phyloP scores from a whole-genome alignment of 106 monocot species.

The Dendrobium nobile region DNA sequence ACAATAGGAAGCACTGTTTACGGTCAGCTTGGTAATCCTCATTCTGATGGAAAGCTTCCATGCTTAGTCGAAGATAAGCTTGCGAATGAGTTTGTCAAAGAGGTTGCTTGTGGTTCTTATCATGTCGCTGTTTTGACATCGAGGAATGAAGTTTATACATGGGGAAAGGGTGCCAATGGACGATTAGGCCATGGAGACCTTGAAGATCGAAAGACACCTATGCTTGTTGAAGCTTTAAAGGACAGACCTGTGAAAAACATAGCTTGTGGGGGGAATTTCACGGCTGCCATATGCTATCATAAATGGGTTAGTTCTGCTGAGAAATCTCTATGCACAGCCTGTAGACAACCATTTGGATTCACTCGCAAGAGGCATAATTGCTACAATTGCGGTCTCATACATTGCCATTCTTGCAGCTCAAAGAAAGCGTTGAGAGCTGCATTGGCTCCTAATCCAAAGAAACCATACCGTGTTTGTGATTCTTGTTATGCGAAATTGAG shows the following conservation, averaged over 20 bases:
- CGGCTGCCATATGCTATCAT: conserved; percentile 77
- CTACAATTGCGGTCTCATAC: conserved; percentile 82
- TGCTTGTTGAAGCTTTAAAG: conserved; percentile 85
- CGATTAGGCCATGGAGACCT: conserved; percentile 90
- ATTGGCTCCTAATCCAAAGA: conserved; percentile 61
- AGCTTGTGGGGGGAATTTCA: conserved; percentile 85
- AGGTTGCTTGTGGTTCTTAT: conserved; percentile 89
- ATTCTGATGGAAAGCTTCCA: conserved; percentile 81
- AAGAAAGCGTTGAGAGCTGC: conserved; percentile 58
- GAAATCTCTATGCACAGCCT: conserved; percentile 65
- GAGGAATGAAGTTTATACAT: conserved; percentile 75
- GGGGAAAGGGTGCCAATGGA: conserved; percentile 97
- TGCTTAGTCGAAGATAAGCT: conserved; percentile 81
- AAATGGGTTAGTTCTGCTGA: conserved; percentile 93
- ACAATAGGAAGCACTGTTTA: conserved; percentile 88
- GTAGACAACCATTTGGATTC: conserved; percentile 82
- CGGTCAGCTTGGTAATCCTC: conserved; percentile 92
- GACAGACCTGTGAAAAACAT: conserved; percentile 80
- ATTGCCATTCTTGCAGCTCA: conserved; percentile 78
- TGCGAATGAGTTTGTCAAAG: conserved; percentile 43
- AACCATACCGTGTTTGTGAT: conserved; percentile 76
- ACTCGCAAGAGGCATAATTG: conserved; percentile 85
- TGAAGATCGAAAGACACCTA: conserved; percentile 83
- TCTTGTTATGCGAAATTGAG: conserved; percentile 57
- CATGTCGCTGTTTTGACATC: conserved; percentile 81